Percentiles rank a stretch among this genome's conserved stretches.
Conservation (phyloP, 306 rosid species). For the Arachis stenosperma region DNA sequence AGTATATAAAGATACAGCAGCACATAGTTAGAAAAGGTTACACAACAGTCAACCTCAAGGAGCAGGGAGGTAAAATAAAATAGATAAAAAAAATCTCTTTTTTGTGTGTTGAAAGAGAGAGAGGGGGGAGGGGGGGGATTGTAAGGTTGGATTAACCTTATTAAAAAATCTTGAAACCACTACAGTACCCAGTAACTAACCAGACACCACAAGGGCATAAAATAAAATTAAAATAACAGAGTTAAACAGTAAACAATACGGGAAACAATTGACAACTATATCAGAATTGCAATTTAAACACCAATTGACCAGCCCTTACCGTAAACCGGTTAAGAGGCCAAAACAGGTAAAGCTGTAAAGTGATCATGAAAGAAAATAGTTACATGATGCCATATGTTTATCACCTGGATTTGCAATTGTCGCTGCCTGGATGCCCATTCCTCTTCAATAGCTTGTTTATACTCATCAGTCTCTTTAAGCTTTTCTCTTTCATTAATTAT, state of each 20-base stretch:
- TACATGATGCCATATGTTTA: conserved; percentile 20
- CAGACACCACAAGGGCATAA: not conserved
- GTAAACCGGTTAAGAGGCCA: conserved; percentile 10
- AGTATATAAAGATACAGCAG: not conserved
- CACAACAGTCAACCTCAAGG: too few species aligned
- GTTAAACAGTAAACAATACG: conserved; percentile 5
- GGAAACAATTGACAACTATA: not conserved
- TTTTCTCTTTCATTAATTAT: conserved; percentile 74
- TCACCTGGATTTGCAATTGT: conserved; percentile 84
- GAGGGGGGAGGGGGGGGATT: too few species aligned
- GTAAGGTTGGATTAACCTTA: conserved; percentile 5
- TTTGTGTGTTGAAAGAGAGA: too few species aligned
- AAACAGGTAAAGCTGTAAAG: conserved; percentile 19
- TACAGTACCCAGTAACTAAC: not conserved
- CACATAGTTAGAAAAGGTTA: not conserved
- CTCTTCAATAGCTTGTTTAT: conserved; percentile 75
- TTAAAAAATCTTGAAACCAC: conserved; percentile 25
- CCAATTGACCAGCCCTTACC: not conserved
- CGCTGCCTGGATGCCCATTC: conserved; percentile 91
- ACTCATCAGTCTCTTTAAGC: conserved; percentile 87
- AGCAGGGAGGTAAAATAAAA: too few species aligned
- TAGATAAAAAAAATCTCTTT: too few species aligned
- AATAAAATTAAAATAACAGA: conserved; percentile 10
- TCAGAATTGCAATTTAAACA: conserved; percentile 9
- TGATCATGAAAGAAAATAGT: conserved; percentile 6